phyloP scores from a whole-genome alignment of 1,284 basidiomycete species.

The Schizophyllum commune region DNA sequence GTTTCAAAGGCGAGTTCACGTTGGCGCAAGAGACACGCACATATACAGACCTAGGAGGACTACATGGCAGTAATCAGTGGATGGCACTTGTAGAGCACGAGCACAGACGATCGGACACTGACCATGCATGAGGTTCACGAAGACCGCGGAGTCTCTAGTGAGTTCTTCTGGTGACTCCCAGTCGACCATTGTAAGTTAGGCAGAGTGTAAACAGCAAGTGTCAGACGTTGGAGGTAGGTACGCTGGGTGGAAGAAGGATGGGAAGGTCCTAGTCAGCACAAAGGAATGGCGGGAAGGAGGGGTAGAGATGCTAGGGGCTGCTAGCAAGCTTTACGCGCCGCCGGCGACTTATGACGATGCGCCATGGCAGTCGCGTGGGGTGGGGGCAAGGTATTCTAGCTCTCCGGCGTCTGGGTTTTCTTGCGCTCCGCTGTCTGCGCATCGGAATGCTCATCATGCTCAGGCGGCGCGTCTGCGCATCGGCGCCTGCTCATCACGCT shows the following conservation, averaged over 20 bases:
- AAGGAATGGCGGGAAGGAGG: too few relatives aligned
- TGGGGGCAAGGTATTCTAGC: too few relatives aligned
- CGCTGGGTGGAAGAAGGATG: not conserved
- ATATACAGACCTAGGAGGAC: slow-evolving; percentile 57
- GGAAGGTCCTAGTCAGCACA: not conserved
- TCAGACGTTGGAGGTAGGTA: not conserved
- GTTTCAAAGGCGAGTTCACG: not conserved
- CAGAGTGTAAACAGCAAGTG: not conserved
- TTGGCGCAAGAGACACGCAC: slow-evolving; percentile 25
- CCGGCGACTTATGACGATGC: too few relatives aligned
- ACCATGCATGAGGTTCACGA: not conserved
- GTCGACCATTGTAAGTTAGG: slow-evolving; percentile 37
- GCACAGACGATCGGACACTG: not conserved
- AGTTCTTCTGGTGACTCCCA: slow-evolving; percentile 51
- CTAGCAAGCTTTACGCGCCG: too few relatives aligned
- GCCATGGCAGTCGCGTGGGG: too few relatives aligned
- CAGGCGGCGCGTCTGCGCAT: too few relatives aligned
- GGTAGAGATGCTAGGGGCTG: too few relatives aligned
- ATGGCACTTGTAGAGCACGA: not conserved
- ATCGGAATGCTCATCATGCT: too few relatives aligned
- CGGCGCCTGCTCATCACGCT: too few relatives aligned
- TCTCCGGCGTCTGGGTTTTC: too few relatives aligned
- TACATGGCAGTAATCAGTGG: not conserved
- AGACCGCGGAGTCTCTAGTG: slow-evolving; percentile 41
- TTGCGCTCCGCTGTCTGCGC: too few relatives aligned